Evolutionary conservation across 441 rosid species (phyloP), one percentile per base, ranked within the genome.

Genomic region (Populus tomentosa): DNA sequence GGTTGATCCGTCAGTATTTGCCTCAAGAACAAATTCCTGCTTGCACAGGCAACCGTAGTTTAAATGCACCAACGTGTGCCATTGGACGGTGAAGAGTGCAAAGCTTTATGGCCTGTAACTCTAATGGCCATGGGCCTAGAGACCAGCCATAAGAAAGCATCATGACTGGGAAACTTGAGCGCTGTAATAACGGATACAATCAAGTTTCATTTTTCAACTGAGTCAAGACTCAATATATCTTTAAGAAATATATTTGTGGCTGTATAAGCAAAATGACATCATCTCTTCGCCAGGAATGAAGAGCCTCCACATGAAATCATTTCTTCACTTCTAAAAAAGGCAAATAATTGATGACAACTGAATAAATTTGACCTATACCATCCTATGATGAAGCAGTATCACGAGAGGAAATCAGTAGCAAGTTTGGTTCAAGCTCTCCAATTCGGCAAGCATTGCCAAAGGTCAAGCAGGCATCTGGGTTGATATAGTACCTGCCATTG

Each of bases 1-100:
- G 46, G 46, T 9, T 40, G 11, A 40, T 40, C 11, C 46, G 46
- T 40, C 46, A 26, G 14, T 8, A 13, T 40, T 40, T 40, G 46
- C 46, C 46, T 40, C 46, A 40, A 10, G 11, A 40, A 10, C 4
- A 40, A 40, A 10, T 13, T 40, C 46, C 46, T 40, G 46, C 56
- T 50, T 50, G 56, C 20, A 50, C 56, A 14, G 14, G 18, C 14
- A 50, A 50, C 28, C 28, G 28, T 50, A 5, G 56, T 74, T 85
- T 89, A 81, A 94, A 94, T 50, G 97, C 97, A 8, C 95, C 88
- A 75, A 88, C 78, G 42, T 85, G 90, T 63, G 95, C 86, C 76
- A 81, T 87, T 2, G 95, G 95, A 32, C 83, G 88, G 81, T 72
- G 75, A 84, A 85, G n/a, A n/a, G n/a, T n/a, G n/a, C n/a, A 50